Evolutionary conservation across 768 basidiomycete genomes (phyloP).

Genomic region (Mrakia gelida): DNA sequence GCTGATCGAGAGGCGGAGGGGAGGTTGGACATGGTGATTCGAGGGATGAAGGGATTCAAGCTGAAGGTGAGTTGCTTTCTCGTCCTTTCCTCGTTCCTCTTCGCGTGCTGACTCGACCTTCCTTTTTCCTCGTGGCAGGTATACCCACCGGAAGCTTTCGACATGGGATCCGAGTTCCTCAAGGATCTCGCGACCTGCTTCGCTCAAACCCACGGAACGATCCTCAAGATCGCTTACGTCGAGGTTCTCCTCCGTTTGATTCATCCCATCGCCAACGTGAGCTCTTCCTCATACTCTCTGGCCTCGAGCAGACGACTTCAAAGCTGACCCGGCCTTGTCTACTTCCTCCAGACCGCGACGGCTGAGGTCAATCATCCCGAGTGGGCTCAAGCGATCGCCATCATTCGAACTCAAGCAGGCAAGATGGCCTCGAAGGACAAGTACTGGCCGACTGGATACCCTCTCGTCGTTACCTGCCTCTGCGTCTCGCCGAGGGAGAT

Average conservation of each 20-base stretch:
- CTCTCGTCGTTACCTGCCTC: slow-evolving; percentile 72
- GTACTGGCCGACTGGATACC: slow-evolving; percentile 84
- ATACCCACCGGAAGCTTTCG: slow-evolving; percentile 88
- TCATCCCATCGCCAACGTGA: slow-evolving; percentile 82
- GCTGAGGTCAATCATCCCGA: slow-evolving; percentile 92
- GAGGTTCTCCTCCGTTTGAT: slow-evolving; percentile 71
- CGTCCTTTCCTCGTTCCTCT: background rate
- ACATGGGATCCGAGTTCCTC: slow-evolving; percentile 87
- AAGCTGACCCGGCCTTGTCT: background rate
- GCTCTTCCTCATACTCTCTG: slow-evolving; percentile 20
- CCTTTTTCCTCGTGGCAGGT: slow-evolving; percentile 55
- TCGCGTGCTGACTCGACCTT: background rate
- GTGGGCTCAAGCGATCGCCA: slow-evolving; percentile 87
- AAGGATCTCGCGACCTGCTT: slow-evolving; percentile 77
- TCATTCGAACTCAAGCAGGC: slow-evolving; percentile 57
- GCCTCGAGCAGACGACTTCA: background rate
- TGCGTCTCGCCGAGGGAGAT: slow-evolving; percentile 83
- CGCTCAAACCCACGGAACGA: slow-evolving; percentile 73
- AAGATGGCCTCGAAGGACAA: slow-evolving; percentile 62
- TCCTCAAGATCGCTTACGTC: slow-evolving; percentile 77
- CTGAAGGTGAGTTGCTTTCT: slow-evolving; percentile 58
- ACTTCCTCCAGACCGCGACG: slow-evolving; percentile 66
- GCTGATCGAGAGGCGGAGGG: slow-evolving; percentile 61
- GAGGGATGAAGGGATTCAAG: slow-evolving; percentile 72
- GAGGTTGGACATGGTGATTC: slow-evolving; percentile 77